These are phyloP conservation scores for Lipomyces anomalus DNA, from an alignment of 805 yeast genomes.

Conservation along the genomic window DNA sequence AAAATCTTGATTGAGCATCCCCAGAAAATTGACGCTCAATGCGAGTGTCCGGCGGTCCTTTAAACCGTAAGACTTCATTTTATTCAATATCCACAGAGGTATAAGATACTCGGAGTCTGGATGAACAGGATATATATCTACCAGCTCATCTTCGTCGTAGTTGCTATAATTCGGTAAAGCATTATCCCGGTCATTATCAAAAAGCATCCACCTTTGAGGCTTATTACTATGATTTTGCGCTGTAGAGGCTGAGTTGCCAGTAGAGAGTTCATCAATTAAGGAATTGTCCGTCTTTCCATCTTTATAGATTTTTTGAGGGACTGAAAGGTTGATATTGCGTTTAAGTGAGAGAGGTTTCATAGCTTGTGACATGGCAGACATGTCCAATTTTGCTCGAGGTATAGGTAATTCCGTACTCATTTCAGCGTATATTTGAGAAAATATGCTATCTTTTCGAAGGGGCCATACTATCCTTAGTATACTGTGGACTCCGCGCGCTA, in stretches of 20 bases:
- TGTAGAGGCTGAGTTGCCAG: background rate
- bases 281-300: background rate
- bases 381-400: conserved; percentile 29
- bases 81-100: conserved; percentile 10
- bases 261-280: background rate
- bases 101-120: conserved; percentile 70
- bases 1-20: conserved; percentile 75
- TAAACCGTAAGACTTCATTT: conserved; percentile 49
- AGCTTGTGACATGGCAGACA: conserved; percentile 2
- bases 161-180: background rate
- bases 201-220: background rate
- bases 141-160: conserved; percentile 81
- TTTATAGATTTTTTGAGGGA: background rate
- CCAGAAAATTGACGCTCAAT: conserved; percentile 89
- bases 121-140: conserved; percentile 81
- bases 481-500: conserved; percentile 95
- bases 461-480: conserved; percentile 97
- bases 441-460: conserved; percentile 59
- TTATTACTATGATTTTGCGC: background rate
- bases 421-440: conserved; percentile 68
- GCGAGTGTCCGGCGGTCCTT: conserved; percentile 74
- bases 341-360: conserved; percentile 13
- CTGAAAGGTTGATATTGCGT: background rate
- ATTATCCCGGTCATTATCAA: background rate
- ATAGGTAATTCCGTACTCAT: conserved; percentile 69